Base-by-base conservation (phyloP, 257 asterid species). In the Gentiana straminea region DNA sequence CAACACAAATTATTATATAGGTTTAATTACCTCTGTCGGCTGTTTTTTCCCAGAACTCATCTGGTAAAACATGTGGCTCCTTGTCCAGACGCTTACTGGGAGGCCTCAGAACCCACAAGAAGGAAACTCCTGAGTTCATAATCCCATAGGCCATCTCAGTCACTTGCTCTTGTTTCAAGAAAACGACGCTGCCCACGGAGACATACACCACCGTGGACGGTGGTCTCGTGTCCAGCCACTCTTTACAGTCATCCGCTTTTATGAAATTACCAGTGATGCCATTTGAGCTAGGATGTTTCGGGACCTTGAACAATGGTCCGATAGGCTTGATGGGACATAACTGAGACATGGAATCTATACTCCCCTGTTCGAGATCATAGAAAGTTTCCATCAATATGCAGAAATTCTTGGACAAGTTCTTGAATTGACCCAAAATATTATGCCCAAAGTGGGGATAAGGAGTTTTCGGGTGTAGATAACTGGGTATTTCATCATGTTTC, bases 331-430 rank as follows among this genome's bases (percentile, higher is more conserved):
- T 24, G 24, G 24, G 24, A 24, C 24, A 24, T 24, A 24, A 24
- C 1, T 24, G 24, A 24, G 24, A 24, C 24, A 24, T 24, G 2
- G 55, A 64, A 12, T 73, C 68, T 1, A 86, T 52, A 5, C 59
- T 67, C 0, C 75, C 78, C 0, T 49, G 58, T 48, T 89, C 97
- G 1, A 89, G 73, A 41, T 86, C 89, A 3, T 76, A 39, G 10
- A 89, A 86, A 0, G 89, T 76, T 52, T 89, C 97, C 84, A 89
- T 81, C 3, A 86, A 44, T 11, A 89, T 46, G 10, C 90, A 80
- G 3, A 76, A 71, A 24, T 24, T 24, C 24, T 24, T 24, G 24
- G 1, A 24, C 24, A 24, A 24, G 24, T 24, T 24, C 24, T 24
- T 24, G 24, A 24, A 24, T 24, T 24, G 24, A 24, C 24, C 24